phyloP scores from a whole-genome alignment of 2,329 filamentous ascomycete species.

The Epichloe bromicola region DNA sequence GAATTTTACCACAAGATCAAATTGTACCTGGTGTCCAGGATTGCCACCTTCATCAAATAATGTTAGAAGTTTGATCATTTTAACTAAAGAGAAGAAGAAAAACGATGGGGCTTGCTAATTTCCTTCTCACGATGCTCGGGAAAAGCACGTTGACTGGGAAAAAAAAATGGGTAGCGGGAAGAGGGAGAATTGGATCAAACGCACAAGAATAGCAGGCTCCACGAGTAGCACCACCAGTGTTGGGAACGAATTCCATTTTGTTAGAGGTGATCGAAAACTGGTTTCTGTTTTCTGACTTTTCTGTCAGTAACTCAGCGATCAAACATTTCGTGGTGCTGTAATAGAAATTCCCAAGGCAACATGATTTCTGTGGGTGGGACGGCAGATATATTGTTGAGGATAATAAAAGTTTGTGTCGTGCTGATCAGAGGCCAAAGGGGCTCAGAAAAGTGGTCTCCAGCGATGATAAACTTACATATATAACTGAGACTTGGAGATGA shows the following conservation, averaged over 20 bases:
- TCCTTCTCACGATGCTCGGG: not conserved
- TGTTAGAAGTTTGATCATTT: not conserved
- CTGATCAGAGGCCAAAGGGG: not conserved
- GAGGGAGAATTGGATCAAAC: constrained; percentile 12
- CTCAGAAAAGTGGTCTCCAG: not conserved
- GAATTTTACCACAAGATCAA: not conserved
- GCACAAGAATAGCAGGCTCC: constrained; percentile 41
- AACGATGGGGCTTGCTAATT: not conserved
- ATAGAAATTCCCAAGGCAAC: not conserved
- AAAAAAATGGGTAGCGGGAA: not conserved
- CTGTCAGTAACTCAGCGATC: not conserved
- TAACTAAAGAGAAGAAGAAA: not conserved
- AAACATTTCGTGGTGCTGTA: not conserved
- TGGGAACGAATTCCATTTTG: constrained; percentile 25
- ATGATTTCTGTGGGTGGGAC: not conserved
- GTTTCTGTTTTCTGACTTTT: not conserved
- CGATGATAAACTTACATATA: constrained; percentile 2
- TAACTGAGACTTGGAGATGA: not conserved
- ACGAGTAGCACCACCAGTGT: constrained; percentile 14
- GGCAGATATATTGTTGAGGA: not conserved
- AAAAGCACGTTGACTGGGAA: not conserved
- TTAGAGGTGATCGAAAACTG: not conserved
- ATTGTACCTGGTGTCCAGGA: constrained; percentile 59
- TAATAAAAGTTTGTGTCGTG: not conserved
- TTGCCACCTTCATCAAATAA: constrained; percentile 48